These are phyloP conservation scores for Nigrograna mackinnonii DNA, from an alignment of 2,329 filamentous ascomycete genomes.

Conservation along the genomic window DNA sequence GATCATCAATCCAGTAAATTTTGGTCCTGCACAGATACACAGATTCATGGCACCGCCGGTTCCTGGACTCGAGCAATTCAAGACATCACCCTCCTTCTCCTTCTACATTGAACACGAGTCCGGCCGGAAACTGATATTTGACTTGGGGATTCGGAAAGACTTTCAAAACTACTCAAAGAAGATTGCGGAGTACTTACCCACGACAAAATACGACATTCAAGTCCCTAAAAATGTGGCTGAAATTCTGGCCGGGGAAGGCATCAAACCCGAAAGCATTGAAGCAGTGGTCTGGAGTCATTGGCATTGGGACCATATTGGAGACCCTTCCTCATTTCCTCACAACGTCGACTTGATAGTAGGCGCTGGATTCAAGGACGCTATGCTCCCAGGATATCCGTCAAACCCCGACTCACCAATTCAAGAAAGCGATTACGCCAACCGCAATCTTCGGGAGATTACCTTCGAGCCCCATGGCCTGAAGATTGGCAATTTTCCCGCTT, in stretches of 20 bases:
- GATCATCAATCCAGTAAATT: conserved; percentile 45
- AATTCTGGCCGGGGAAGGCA: conserved; percentile 37
- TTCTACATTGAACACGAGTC: conserved; percentile 55
- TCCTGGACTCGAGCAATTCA: conserved; percentile 19
- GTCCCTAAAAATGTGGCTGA: conserved; percentile 49
- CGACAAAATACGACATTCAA: conserved; percentile 35
- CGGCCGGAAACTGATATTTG: conserved; percentile 48
- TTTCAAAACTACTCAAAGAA: conserved; percentile 37
- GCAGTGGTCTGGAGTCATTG: conserved; percentile 50
- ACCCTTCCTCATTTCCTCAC: conserved; percentile 51
- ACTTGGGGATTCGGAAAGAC: conserved; percentile 53
- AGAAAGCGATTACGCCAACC: conserved; percentile 24
- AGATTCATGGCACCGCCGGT: conserved; percentile 28
- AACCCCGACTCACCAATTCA: conserved; percentile 20
- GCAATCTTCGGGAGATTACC: conserved; percentile 24
- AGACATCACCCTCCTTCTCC: conserved; percentile 43
- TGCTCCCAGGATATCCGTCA: conserved; percentile 53
- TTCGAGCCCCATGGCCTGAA: conserved; percentile 20
- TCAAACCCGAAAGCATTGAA: conserved; percentile 37
- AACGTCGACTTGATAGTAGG: conserved; percentile 56
- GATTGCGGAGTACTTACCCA: conserved; percentile 20
- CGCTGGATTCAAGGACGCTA: conserved; percentile 52
- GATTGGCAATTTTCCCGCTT: conserved; percentile 51
- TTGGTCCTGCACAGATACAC: conserved; percentile 38
- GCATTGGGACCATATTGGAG: conserved; percentile 57